Evolutionary conservation across 2,329 filamentous ascomycete species (phyloP).

Genomic region (Penicillium sp.): DNA sequence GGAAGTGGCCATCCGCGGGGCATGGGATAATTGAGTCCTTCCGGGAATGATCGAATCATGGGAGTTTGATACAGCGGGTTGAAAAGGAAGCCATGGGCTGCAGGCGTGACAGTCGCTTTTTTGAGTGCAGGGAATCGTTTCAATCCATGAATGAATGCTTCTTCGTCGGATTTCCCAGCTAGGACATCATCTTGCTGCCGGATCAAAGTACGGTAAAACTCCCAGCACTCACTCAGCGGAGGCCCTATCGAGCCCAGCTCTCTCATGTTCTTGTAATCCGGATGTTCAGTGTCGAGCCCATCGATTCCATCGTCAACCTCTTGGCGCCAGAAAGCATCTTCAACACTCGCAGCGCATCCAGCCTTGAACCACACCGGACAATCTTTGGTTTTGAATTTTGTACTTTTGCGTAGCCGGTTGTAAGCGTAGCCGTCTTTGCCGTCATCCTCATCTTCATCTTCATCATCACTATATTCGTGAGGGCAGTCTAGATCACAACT

Average conservation of each 20-base stretch:
- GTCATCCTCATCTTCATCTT: background rate
- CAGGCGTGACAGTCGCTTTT: slow-evolving; percentile 44
- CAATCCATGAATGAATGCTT: slow-evolving; percentile 38
- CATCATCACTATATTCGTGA: background rate
- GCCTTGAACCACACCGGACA: slow-evolving; percentile 18
- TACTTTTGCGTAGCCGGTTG: slow-evolving; percentile 1
- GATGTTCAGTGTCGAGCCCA: background rate
- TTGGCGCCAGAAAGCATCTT: background rate
- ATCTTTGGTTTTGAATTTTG: slow-evolving; percentile 5
- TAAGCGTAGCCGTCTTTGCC: slow-evolving; percentile 1
- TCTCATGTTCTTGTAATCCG: background rate
- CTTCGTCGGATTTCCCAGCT: slow-evolving; percentile 26
- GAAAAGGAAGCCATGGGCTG: slow-evolving; percentile 41
- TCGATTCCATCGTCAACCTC: background rate
- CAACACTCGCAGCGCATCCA: slow-evolving; percentile 15
- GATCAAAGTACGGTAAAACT: slow-evolving; percentile 39
- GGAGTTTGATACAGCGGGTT: slow-evolving; percentile 46
- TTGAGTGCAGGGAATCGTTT: slow-evolving; percentile 34
- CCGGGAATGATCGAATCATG: slow-evolving; percentile 44
- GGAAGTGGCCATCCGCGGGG: slow-evolving; percentile 35
- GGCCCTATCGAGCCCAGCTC: background rate
- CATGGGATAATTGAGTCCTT: slow-evolving; percentile 44
- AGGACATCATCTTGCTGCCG: slow-evolving; percentile 31
- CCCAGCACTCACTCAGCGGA: slow-evolving; percentile 31
- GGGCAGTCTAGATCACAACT: background rate